phyloP scores from a whole-genome alignment of 805 yeast species.

The Ogataea saltuana region DNA sequence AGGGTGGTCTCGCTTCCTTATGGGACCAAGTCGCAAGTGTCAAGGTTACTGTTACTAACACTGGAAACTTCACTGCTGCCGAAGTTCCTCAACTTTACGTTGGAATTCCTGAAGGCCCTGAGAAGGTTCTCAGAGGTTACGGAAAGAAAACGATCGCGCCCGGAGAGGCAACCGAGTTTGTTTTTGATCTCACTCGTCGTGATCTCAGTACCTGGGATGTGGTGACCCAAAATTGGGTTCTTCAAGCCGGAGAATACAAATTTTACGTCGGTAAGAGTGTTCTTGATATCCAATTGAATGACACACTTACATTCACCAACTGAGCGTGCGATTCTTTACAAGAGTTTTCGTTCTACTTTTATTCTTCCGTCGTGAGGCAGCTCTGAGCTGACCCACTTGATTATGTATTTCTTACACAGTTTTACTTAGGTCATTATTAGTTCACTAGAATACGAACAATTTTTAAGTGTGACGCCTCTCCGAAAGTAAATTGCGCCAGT shows the following conservation, averaged over 20 bases:
- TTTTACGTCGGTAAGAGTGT: constrained; percentile 37
- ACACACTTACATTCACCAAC: constrained; percentile 9
- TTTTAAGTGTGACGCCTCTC: no score
- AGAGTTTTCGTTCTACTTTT: neutral
- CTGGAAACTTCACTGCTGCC: constrained; percentile 41
- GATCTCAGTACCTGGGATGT: constrained; percentile 48
- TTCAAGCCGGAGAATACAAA: constrained; percentile 45
- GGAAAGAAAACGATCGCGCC: constrained; percentile 42
- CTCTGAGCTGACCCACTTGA: no score
- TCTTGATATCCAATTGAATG: constrained; percentile 19
- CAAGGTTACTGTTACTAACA: constrained; percentile 40
- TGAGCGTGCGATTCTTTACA: no score
- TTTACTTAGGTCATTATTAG: no score
- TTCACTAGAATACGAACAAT: no score
- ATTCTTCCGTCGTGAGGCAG: neutral
- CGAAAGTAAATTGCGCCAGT: no score
- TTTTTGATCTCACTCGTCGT: constrained; percentile 41
- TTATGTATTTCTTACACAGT: no score
- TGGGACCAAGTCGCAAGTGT: constrained; percentile 45
- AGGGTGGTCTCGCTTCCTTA: constrained; percentile 44
- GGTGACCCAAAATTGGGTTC: constrained; percentile 44
- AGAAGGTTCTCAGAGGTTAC: constrained; percentile 43
- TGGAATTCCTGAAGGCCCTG: constrained; percentile 45
- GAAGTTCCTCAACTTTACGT: constrained; percentile 47
- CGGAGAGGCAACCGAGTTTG: constrained; percentile 33